A percentile compares a stretch with the other conserved stretches of the same genome.
Evolutionary conservation across 139 green algal genomes (phyloP).

Genomic region (Picochlorum sp.): DNA sequence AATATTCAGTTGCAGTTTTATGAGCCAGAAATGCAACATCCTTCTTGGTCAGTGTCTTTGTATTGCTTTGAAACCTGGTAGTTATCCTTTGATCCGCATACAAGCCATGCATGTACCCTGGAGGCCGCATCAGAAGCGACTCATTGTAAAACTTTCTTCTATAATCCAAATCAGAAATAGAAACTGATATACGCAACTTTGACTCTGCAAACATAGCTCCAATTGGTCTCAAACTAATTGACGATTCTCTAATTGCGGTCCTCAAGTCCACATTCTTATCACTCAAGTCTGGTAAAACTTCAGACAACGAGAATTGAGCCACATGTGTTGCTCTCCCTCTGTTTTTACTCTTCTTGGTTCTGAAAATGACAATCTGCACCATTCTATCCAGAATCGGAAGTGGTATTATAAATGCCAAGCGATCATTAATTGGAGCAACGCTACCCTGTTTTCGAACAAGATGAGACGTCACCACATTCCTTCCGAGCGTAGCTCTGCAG

Average conservation of each 20-base stretch:
- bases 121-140: too few species aligned
- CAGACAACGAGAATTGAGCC: neutral
- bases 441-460: neutral
- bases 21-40: neutral
- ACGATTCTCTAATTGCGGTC: neutral
- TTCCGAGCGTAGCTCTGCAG: neutral
- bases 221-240: neutral
- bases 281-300: neutral
- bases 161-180: neutral
- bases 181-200: neutral
- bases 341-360: constrained; percentile 2
- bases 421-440: neutral
- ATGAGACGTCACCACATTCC: neutral
- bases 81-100: neutral
- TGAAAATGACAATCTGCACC: neutral
- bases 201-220: neutral
- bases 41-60: neutral
- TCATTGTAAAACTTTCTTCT: too few species aligned
- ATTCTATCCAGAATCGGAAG: neutral
- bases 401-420: neutral
- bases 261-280: neutral
- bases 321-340: neutral
- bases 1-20: neutral
- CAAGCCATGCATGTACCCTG: neutral
- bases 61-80: neutral